Evolutionary conservation across 2,329 filamentous ascomycete genomes (phyloP).

Genomic region (Colletotrichum plurivorum): DNA sequence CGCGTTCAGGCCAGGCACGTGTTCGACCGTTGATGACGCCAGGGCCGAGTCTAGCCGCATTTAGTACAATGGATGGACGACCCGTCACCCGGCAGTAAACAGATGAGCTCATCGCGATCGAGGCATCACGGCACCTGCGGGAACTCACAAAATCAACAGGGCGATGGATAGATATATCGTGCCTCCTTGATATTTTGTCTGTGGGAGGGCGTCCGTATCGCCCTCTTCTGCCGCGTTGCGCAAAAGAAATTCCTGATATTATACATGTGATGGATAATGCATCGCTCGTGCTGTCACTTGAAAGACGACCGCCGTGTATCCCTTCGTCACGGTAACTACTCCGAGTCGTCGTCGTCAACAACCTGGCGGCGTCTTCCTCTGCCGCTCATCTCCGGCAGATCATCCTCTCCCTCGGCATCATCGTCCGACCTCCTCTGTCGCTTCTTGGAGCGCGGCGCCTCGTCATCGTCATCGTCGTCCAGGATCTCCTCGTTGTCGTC

Average conservation of each 20-base stretch:
- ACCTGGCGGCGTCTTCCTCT: slow-evolving; percentile 68
- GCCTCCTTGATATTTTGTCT: not conserved
- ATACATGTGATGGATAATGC: slow-evolving; percentile 11
- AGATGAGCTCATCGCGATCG: not conserved
- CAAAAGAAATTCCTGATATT: slow-evolving; percentile 25
- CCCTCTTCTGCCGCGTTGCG: not conserved
- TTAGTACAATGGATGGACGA: too few relatives aligned
- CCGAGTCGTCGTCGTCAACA: slow-evolving; percentile 73
- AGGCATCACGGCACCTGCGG: slow-evolving; percentile 6
- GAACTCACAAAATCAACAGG: not conserved
- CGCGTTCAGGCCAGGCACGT: slow-evolving; percentile 17
- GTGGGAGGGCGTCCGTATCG: not conserved
- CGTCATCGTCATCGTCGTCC: slow-evolving; percentile 66
- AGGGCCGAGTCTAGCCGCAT: slow-evolving; percentile 9
- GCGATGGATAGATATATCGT: not conserved
- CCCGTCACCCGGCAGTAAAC: not conserved
- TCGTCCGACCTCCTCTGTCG: slow-evolving; percentile 65
- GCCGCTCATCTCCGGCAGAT: slow-evolving; percentile 56
- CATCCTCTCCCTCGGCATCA: slow-evolving; percentile 63
- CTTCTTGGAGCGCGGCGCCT: slow-evolving; percentile 62
- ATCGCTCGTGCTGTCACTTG: not conserved
- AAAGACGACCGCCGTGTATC: not conserved
- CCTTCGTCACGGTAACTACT: slow-evolving; percentile 43
- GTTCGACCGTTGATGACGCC: slow-evolving; percentile 22
- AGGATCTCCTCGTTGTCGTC: slow-evolving; percentile 72